Evolutionary conservation across 495 filamentous ascomycete species (phyloP), one percentile per base, ranked within the genome.

Genomic region (Coniosporium apollinis): DNA sequence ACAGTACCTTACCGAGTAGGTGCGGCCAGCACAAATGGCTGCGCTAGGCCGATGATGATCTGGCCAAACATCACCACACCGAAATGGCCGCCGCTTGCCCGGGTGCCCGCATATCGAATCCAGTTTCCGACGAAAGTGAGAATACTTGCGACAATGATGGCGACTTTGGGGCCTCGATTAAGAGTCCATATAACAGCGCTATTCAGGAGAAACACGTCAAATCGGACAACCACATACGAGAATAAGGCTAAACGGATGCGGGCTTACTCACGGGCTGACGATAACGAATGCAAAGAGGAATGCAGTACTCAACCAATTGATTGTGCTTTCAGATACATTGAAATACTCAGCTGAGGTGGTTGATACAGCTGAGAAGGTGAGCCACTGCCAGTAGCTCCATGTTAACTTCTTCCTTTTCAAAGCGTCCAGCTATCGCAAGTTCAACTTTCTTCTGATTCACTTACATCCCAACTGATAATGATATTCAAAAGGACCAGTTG

Each of bases 381-480:
- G 69, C 87, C 87, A 96, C 80, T 87, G 43, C 16, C 15, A 19
- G 30, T 36, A 37, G 34, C 13, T 29, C 14, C n/a, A 2, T 13
- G 17, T 30, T 7, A 9, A 30, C 15, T 29, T n/a, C n/a, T 11
- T 14, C 25, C 2, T 18, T 30, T 4, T 4, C 2, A 20, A 1
- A 20, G n/a, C n/a, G n/a, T n/a, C n/a, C n/a, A n/a, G n/a, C n/a
- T n/a, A n/a, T n/a, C n/a, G n/a, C n/a, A n/a, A n/a, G n/a, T n/a
- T n/a, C n/a, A n/a, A n/a, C n/a, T n/a, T n/a, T n/a, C n/a, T n/a
- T n/a, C n/a, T 8, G 3, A 20, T 5, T 28, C 20, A 70, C 81
- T 66, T 70, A 91, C 84, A 65, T 89, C 82, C 87, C 86, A 94
- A 51, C 79, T 87, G 19, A 92, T 76, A 36, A 97, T 72, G 33